phyloP scores from a whole-genome alignment of 768 basidiomycete species.

The Phanerochaete carnosa region DNA sequence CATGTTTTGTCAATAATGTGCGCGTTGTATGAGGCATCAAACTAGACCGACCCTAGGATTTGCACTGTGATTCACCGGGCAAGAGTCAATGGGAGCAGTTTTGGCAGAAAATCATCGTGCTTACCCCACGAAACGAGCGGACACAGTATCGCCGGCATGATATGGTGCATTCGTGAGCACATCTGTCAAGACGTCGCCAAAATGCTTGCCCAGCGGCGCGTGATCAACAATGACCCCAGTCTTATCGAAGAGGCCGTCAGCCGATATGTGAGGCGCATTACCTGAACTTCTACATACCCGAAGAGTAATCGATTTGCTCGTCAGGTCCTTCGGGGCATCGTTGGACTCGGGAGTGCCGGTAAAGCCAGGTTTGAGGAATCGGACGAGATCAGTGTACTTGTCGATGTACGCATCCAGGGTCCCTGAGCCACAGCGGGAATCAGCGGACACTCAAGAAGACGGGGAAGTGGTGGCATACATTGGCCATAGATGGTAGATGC shows the following conservation, averaged over 20 bases:
- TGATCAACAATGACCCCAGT: slow-evolving; percentile 59
- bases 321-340: slow-evolving; percentile 61
- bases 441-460: neutral
- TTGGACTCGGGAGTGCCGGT: slow-evolving; percentile 56
- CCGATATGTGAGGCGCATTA: neutral
- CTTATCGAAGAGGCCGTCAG: slow-evolving; percentile 31
- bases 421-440: slow-evolving; percentile 32
- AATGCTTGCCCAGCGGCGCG: slow-evolving; percentile 50
- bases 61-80: too few species aligned
- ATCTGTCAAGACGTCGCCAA: slow-evolving; percentile 60
- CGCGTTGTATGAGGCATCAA: neutral
- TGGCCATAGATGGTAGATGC: slow-evolving; percentile 77
- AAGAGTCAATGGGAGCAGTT: too few species aligned
- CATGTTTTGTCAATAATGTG: neutral
- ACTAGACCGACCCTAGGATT: slow-evolving; percentile 62
- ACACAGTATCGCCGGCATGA: slow-evolving; percentile 53
- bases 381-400: slow-evolving; percentile 65
- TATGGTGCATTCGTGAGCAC: slow-evolving; percentile 48
- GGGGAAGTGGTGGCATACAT: slow-evolving; percentile 41
- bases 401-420: slow-evolving; percentile 81
- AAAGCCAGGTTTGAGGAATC: slow-evolving; percentile 51
- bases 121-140: slow-evolving; percentile 59
- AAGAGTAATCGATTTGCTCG: slow-evolving; percentile 62
- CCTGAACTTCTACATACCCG: slow-evolving; percentile 38
- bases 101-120: too few species aligned